Conservation (phyloP, 306 rosid genomes). For the Castanea sativa region DNA sequence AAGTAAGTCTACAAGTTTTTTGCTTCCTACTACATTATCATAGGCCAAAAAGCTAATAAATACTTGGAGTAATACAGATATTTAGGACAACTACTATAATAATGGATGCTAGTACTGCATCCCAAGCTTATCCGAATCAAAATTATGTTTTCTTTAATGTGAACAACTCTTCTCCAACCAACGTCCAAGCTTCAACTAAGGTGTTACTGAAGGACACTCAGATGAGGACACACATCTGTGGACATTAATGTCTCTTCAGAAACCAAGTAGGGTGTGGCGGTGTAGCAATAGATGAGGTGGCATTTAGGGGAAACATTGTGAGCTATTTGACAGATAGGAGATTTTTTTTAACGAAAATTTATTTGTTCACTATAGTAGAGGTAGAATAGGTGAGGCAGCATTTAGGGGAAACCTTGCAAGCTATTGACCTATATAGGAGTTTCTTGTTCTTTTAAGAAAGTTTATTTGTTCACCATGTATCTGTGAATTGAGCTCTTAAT, state of each 20-base stretch:
- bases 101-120: neutral
- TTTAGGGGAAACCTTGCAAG: no score
- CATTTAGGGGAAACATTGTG: neutral
- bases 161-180: neutral
- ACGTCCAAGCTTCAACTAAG: neutral
- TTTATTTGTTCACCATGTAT: no score
- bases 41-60: neutral
- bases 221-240: neutral
- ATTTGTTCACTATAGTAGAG: no score
- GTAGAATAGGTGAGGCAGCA: no score
- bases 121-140: neutral
- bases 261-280: neutral
- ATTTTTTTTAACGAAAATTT: no score
- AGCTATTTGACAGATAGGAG: neutral
- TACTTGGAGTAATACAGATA: neutral
- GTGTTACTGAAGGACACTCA: neutral
- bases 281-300: neutral
- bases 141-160: neutral
- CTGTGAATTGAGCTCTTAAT: neutral
- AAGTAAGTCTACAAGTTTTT: conserved; percentile 38
- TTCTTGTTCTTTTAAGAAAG: no score
- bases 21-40: neutral
- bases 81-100: neutral
- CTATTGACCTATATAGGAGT: no score
- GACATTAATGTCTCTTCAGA: neutral